These are phyloP conservation scores for Chytriomyces sp. DNA, from an alignment of 192 early-diverging fungal genomes.

Conservation along the genomic window DNA sequence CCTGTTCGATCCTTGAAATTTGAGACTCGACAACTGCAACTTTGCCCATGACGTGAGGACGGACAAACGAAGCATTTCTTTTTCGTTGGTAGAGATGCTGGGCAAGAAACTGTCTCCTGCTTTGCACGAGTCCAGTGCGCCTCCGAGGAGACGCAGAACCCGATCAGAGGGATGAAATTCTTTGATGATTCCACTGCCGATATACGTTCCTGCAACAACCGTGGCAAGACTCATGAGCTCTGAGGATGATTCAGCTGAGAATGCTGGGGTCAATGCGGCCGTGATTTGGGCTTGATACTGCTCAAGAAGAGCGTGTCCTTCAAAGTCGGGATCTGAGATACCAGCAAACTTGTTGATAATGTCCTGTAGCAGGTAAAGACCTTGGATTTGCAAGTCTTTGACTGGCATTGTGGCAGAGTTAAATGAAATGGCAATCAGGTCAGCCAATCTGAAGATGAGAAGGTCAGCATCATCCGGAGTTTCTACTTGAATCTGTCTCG, in stretches of 20 bases:
- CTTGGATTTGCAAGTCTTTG: constrained; percentile 75
- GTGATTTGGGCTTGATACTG: constrained; percentile 94
- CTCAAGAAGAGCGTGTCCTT: constrained; percentile 79
- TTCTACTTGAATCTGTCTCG: constrained; percentile 58
- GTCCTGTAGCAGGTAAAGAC: constrained; percentile 78
- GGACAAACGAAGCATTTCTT: constrained; percentile 76
- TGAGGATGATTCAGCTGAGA: constrained; percentile 74
- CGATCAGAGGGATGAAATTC: constrained; percentile 75
- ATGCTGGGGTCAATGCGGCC: constrained; percentile 87
- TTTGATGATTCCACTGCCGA: constrained; percentile 85
- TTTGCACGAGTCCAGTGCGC: constrained; percentile 73
- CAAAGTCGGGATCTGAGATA: constrained; percentile 88
- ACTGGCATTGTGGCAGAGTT: constrained; percentile 82
- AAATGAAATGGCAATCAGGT: constrained; percentile 90
- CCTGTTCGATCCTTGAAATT: constrained; percentile 63
- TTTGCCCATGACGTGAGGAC: constrained; percentile 83
- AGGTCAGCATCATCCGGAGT: constrained; percentile 56
- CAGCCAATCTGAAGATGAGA: constrained; percentile 76
- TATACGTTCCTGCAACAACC: constrained; percentile 79
- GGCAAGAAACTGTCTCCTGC: constrained; percentile 55
- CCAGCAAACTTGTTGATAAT: constrained; percentile 75
- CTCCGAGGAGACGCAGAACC: constrained; percentile 72
- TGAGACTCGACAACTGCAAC: constrained; percentile 68
- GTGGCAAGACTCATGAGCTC: constrained; percentile 79
- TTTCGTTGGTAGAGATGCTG: constrained; percentile 69